A percentile compares a stretch with the other conserved stretches of the same genome.
Conservation (phyloP, 1,284 basidiomycete genomes). For the Sanghuangporus baumii region DNA sequence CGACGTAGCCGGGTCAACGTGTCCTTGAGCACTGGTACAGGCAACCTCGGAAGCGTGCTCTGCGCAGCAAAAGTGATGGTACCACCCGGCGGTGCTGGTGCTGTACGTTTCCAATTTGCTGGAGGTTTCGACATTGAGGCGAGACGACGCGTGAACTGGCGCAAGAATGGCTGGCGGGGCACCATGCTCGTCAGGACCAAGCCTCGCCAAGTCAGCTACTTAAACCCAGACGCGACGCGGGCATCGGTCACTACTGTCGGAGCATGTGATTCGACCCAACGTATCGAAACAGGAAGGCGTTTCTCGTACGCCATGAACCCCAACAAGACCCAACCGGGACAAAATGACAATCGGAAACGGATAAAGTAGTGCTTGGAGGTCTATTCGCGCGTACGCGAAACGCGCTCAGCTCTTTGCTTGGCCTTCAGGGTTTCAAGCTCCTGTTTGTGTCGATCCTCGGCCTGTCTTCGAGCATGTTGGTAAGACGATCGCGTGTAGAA, state of each 20-base stretch:
- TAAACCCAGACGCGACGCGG: not conserved
- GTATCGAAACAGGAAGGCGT: not conserved
- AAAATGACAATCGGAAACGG: not conserved
- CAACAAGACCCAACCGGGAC: not conserved
- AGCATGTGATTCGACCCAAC: not conserved
- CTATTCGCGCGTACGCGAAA: not conserved
- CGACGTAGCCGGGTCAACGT: conserved; percentile 58
- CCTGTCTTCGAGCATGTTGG: conserved; percentile 21
- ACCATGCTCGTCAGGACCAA: conserved; percentile 12
- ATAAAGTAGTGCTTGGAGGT: not conserved
- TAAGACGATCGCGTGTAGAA: conserved; percentile 24
- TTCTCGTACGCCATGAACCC: no score
- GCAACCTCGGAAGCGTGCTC: conserved; percentile 49
- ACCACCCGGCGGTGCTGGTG: conserved; percentile 36
- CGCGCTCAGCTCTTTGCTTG: not conserved
- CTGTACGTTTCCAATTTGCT: conserved; percentile 44
- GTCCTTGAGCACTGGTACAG: conserved; percentile 52
- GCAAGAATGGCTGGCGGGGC: not conserved
- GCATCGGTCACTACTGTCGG: not conserved
- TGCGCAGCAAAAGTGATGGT: conserved; percentile 40
- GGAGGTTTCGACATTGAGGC: conserved; percentile 24
- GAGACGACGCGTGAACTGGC: conserved; percentile 1
- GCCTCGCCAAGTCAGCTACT: not conserved
- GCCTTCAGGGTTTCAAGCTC: conserved; percentile 3
- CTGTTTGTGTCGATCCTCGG: conserved; percentile 9